Conservation (phyloP, 1,284 basidiomycete species). For the Fomes fomentarius region DNA sequence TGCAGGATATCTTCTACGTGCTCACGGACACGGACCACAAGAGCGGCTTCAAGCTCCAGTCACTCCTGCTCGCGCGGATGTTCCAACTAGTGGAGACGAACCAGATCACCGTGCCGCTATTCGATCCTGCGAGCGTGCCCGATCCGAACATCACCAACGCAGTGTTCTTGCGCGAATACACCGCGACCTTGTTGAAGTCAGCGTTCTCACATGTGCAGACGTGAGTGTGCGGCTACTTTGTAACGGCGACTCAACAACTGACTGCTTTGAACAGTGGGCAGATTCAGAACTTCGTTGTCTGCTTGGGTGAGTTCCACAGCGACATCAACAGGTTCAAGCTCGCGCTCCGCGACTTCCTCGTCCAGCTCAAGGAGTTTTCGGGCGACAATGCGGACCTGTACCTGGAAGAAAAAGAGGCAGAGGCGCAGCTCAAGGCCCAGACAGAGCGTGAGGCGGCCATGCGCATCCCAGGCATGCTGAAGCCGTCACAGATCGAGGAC, state of each 20-base stretch:
- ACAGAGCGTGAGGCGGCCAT: constrained; percentile 89
- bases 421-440: constrained; percentile 67
- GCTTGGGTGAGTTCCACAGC: constrained; percentile 84
- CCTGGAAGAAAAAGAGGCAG: constrained; percentile 94
- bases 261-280: constrained; percentile 51
- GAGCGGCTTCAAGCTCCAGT: constrained; percentile 94
- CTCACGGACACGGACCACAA: constrained; percentile 99
- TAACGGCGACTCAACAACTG: constrained; percentile 1
- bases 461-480: constrained; percentile 98
- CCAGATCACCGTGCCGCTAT: constrained; percentile 84
- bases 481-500: constrained; percentile 93
- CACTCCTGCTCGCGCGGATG: constrained; percentile 87
- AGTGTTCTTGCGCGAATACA: constrained; percentile 87
- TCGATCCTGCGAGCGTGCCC: constrained; percentile 76
- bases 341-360: constrained; percentile 90
- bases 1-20: constrained; percentile 98
- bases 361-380: constrained; percentile 93
- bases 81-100: constrained; percentile 92
- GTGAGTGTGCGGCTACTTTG: constrained; percentile 46
- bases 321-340: constrained; percentile 96
- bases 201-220: constrained; percentile 92
- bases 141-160: constrained; percentile 84
- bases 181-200: constrained; percentile 81
- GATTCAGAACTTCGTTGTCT: constrained; percentile 80
- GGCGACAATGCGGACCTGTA: constrained; percentile 87